Evolutionary conservation across 2,329 filamentous ascomycete species (phyloP), one percentile per base, ranked within the genome.

Genomic region (Aspergillus calidoustus): DNA sequence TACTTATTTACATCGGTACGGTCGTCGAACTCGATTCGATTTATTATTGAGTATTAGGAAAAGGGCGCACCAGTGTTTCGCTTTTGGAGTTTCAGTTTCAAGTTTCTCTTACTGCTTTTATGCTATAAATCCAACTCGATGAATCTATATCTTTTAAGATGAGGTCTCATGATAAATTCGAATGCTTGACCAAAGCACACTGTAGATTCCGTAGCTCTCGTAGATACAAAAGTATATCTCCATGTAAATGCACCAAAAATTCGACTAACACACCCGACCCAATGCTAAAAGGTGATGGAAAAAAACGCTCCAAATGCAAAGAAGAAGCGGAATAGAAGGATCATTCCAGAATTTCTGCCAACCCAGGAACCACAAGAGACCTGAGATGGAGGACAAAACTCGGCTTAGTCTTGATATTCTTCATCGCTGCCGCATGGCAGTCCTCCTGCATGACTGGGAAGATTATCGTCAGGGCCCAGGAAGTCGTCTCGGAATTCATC

Each of bases 1-100:
- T 23, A n/a, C 25, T n/a, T 43, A 19, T 52, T 41, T 52, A 38
- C 23, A 51, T 30, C 43, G 28, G 53, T 28, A 19, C 34, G 41
- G n/a, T 23, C 19, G 19, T 28, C 51, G 23, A 41, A 41, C 19
- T 28, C 25, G 25, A 55, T 55, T 55, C 53, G 30, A 54, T 54
- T 54, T 30, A 55, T 48, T 51, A 41, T 41, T 41, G 55, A 57
- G 38, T 46, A 34, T 44, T 52, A 52, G 48, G 55, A 57, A 57
- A 57, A 57, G 48, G 55, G 55, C 55, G 55, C 55, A 44, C 30
- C 51, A 44, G 2, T 22, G 49, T 51, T 34, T 22, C 2, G 5
- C 2, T 57, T 46, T 57, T 57, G 55, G 55, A 57, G 55, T 57
- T 51, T 51, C 11, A 51, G 34, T 44, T 31, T 44, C 23, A 34